These are phyloP conservation scores for Nannochloris sp. DNA, from an alignment of 139 green algal species.

Conservation along the genomic window DNA sequence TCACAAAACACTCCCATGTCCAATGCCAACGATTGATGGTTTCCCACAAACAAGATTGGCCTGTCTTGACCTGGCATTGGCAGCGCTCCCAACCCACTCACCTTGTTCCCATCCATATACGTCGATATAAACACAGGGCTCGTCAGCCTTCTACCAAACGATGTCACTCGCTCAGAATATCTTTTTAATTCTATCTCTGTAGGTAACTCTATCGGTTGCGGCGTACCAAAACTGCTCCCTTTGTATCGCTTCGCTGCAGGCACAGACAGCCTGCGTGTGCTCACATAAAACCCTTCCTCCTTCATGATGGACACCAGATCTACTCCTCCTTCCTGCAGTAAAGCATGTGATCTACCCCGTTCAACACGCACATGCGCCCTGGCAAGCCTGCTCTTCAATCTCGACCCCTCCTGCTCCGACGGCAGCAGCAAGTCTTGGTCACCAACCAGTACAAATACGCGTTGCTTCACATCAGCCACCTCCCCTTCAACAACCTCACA, in stretches of 20 bases:
- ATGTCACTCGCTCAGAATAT: slow-evolving; percentile 21
- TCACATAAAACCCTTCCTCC: slow-evolving; percentile 69
- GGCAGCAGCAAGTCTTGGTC: slow-evolving; percentile 57
- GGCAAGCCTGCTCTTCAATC: slow-evolving; percentile 41
- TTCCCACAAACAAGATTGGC: slow-evolving; percentile 83
- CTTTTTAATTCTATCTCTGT: slow-evolving; percentile 39
- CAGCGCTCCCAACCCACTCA: slow-evolving; percentile 36
- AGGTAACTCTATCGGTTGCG: slow-evolving; percentile 69
- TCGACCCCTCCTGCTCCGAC: slow-evolving; percentile 39
- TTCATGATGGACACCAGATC: slow-evolving; percentile 58
- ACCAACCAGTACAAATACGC: slow-evolving; percentile 53
- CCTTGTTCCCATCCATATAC: slow-evolving; percentile 28
- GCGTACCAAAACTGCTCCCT: slow-evolving; percentile 41
- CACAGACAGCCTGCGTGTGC: slow-evolving; percentile 33
- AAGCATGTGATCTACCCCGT: slow-evolving; percentile 49
- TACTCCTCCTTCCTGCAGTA: slow-evolving; percentile 73
- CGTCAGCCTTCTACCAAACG: slow-evolving; percentile 33
- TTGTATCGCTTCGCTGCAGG: slow-evolving; percentile 16
- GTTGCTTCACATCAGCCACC: slow-evolving; percentile 46
- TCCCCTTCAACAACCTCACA: slow-evolving; percentile 7
- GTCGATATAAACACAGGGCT: slow-evolving; percentile 80
- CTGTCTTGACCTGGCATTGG: slow-evolving; percentile 21
- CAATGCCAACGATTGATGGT: slow-evolving; percentile 81
- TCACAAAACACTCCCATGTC: slow-evolving; percentile 74
- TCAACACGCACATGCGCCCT: slow-evolving; percentile 32